Evolutionary conservation across 352 stramenopile species (phyloP).

Genomic region (Saprolegnia parasitica): DNA sequence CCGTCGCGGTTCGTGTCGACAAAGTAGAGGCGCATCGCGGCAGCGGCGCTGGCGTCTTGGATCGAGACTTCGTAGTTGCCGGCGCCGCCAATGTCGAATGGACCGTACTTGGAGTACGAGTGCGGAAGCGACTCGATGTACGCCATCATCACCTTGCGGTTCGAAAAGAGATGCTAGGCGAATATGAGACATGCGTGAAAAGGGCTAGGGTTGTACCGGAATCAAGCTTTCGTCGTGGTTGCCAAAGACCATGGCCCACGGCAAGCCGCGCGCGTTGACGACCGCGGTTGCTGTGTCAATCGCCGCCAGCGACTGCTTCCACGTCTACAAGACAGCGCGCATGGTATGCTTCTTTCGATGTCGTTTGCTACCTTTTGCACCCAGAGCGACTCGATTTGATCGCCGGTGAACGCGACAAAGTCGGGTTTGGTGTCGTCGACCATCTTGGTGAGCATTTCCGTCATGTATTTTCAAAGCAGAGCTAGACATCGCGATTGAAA

Average conservation of each 20-base stretch:
- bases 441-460: conserved; percentile 42
- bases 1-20: conserved; percentile 46
- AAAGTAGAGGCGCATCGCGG: conserved; percentile 68
- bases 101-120: conserved; percentile 49
- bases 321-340: too few species aligned
- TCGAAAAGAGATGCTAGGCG: background rate
- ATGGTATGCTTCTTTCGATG: conserved; percentile 27
- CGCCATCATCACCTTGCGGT: background rate
- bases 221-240: conserved; percentile 47
- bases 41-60: conserved; percentile 28
- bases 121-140: conserved; percentile 28
- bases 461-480: conserved; percentile 46
- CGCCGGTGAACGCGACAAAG: conserved; percentile 53
- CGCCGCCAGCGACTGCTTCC: conserved; percentile 31
- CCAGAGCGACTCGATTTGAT: conserved; percentile 41
- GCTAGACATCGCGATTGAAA: conserved; percentile 15
- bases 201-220: background rate
- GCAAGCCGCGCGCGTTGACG: conserved; percentile 43
- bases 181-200: background rate
- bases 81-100: conserved; percentile 43
- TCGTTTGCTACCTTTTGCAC: conserved; percentile 27
- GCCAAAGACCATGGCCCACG: conserved; percentile 53
- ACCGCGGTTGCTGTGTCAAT: conserved; percentile 38
- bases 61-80: conserved; percentile 62
- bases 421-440: conserved; percentile 49